Evolutionary conservation across 2,329 filamentous ascomycete genomes (phyloP), one percentile per base, ranked within the genome.

Genomic region (Chaetomiaceae sp.): DNA sequence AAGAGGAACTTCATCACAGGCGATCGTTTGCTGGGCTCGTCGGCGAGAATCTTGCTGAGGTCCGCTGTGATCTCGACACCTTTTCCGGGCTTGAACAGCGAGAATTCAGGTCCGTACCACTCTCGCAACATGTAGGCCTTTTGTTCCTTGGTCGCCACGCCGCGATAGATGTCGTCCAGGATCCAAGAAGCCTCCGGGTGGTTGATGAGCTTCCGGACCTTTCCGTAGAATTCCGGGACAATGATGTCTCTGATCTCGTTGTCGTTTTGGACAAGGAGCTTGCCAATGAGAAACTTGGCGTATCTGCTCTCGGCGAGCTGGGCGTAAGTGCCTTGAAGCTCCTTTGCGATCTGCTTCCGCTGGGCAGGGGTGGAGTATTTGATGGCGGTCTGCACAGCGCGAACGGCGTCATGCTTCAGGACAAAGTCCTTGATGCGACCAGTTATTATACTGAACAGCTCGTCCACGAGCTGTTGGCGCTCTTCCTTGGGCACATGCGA

Each of bases 161-260:
- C 86, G 55, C 93, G 83, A 73, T 97, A 99, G 59, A 96, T 87
- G 68, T 99, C 93, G 68, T 99, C 95, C 37, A 99, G 75, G 60
- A 99, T 97, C 91, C 93, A 99, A 35, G 89, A 91, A 27, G 89
- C 93, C 70, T 99, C 95, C 1, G 92, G 82, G 70, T 99, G 93
- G 68, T 96, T 93, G 68, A 97, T 96, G 64, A 97, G 75, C 64
- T 90, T 88, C 65, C 89, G 87, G 56, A 97, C 87, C 67, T 92
- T 85, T 52, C 93, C 91, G 68, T 93, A 96, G 71, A 99, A 97
- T 68, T 99, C 91, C 38, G 89, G 86, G 12, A 99, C 84, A 62
- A 99, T 88, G 58, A 95, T 72, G 65, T 96, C 87, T 62, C 90
- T 82, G 57, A 95, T 89, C 68, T 92, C 87, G 35, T 82, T 75